Base-by-base conservation (phyloP, 2,329 filamentous ascomycete species). In the Arachnomyces sp. region DNA sequence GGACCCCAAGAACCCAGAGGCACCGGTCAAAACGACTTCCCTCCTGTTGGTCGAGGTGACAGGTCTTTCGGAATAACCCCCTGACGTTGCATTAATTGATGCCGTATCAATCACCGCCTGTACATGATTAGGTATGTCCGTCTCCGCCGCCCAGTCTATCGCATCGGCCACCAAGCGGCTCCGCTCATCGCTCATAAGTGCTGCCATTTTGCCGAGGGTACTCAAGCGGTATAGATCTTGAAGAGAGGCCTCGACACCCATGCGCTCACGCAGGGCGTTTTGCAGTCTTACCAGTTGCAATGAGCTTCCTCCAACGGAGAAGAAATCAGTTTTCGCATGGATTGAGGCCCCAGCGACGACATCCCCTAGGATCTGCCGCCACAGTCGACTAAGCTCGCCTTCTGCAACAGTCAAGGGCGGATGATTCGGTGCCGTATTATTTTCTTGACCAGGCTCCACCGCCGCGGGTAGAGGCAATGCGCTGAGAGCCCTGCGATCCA, bases 61-160 rank as follows among this genome's bases (percentile, higher is more conserved):
- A n/a, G n/a, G n/a, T n/a, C n/a, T n/a, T n/a, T n/a, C n/a, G n/a
- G n/a, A n/a, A n/a, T n/a, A n/a, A n/a, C n/a, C n/a, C n/a, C n/a
- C n/a, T n/a, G n/a, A n/a, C n/a, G n/a, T n/a, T n/a, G n/a, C n/a
- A n/a, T n/a, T n/a, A n/a, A n/a, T n/a, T n/a, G n/a, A n/a, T n/a
- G n/a, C n/a, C n/a, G 31, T 25, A 15, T 16, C 28, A 37, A 9
- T 39, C 3, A 16, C 11, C n/a, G 34, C 34, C 3, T 34, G 13
- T 41, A 9, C 18, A 33, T 28, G 17, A 43, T 8, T 11, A 20
- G 42, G 46, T 17, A 33, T 40, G 7, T 36, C 31, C 18, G 59
- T 67, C 44, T 70, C 66, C 5, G 36, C 13, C 1, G 60, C 55
- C 67, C 67, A 70, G 43, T 65, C 53, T 28, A 67, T 61, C 34